Evolutionary conservation across 2,329 filamentous ascomycete species (phyloP).

Genomic region (Aureobasidium musti): DNA sequence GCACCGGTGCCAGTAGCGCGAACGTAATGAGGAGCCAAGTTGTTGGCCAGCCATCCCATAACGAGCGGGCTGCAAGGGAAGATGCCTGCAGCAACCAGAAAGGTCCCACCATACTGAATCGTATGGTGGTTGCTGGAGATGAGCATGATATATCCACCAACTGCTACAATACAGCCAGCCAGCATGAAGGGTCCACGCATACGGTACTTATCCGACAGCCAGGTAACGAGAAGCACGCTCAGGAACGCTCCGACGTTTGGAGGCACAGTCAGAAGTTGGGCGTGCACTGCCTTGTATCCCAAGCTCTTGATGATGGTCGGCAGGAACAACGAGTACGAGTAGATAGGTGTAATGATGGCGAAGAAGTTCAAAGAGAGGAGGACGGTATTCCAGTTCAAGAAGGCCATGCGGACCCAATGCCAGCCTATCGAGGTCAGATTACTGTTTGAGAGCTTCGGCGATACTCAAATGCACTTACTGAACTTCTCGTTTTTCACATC

Average conservation of each 20-base stretch:
- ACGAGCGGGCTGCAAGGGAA: constrained; percentile 41
- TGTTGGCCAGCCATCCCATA: constrained; percentile 45
- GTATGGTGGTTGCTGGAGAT: constrained; percentile 38
- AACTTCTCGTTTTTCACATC: constrained; percentile 34
- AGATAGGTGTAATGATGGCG: constrained; percentile 39
- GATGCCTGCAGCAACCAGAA: constrained; percentile 41
- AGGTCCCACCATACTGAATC: constrained; percentile 45
- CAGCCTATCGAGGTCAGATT: constrained; percentile 26
- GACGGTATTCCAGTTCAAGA: constrained; percentile 36
- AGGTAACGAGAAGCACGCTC: constrained; percentile 41
- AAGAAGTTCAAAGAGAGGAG: constrained; percentile 35
- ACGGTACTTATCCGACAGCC: constrained; percentile 41
- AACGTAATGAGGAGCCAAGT: constrained; percentile 44
- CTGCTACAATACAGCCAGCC: constrained; percentile 38
- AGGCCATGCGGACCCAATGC: constrained; percentile 34
- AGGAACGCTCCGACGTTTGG: constrained; percentile 43
- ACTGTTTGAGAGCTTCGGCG: neutral
- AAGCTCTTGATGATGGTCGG: constrained; percentile 50
- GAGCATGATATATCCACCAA: constrained; percentile 44
- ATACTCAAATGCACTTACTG: neutral
- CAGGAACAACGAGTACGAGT: constrained; percentile 52
- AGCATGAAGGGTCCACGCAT: constrained; percentile 43
- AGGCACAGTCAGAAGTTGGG: constrained; percentile 45
- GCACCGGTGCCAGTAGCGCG: constrained; percentile 43
- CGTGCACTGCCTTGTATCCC: constrained; percentile 45